Conservation (phyloP, 2,329 filamentous ascomycete species). For the Colletotrichum aenigma region DNA sequence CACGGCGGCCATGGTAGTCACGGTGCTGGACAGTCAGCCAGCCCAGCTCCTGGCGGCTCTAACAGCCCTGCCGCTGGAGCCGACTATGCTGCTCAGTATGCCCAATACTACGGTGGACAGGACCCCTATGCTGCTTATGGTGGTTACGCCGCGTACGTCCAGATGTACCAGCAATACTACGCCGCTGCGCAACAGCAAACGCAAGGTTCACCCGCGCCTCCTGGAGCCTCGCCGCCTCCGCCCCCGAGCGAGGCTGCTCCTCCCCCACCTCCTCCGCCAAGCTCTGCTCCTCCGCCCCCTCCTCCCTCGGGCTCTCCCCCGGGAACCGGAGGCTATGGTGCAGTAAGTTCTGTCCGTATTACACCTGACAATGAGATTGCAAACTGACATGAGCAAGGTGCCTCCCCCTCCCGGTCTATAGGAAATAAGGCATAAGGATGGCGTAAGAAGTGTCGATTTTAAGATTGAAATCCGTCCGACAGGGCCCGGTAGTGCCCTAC, state of each 20-base stretch:
- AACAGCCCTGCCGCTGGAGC: conserved; percentile 39
- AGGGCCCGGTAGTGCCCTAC: not conserved
- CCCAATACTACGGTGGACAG: conserved; percentile 75
- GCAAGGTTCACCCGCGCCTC: conserved; percentile 47
- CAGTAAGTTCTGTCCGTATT: conserved; percentile 54
- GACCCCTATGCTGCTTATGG: conserved; percentile 93
- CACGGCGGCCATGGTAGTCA: conserved; percentile 28
- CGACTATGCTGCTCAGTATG: conserved; percentile 83
- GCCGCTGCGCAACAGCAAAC: conserved; percentile 57
- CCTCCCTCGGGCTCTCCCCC: conserved; percentile 52
- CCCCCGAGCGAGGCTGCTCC: conserved; percentile 65
- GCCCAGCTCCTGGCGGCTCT: conserved; percentile 28
- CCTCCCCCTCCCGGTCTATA: conserved; percentile 62
- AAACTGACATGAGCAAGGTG: conserved; percentile 42
- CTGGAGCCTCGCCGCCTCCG: conserved; percentile 59
- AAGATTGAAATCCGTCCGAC: not conserved
- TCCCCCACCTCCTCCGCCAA: conserved; percentile 66
- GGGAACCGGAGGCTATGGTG: conserved; percentile 62
- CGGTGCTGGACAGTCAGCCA: conserved; percentile 20
- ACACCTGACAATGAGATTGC: not conserved
- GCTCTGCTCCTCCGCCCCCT: conserved; percentile 57
- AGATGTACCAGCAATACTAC: conserved; percentile 77
- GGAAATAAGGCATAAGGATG: not conserved
- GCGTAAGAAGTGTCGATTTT: not conserved
- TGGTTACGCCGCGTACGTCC: conserved; percentile 79